Conservation (phyloP, 2,329 filamentous ascomycete species). For the Trichophyton equinum region DNA sequence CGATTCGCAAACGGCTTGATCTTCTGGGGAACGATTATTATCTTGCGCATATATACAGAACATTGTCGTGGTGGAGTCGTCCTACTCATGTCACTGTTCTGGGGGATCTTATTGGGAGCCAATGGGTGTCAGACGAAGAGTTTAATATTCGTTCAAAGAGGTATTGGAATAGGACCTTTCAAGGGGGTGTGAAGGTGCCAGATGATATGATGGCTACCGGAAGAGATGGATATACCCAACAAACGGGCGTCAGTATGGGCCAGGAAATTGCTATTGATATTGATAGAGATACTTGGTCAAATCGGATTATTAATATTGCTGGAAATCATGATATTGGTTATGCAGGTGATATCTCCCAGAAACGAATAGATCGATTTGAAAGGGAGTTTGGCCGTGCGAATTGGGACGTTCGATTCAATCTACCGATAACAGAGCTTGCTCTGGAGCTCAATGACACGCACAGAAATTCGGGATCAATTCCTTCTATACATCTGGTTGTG, state of each 20-base stretch:
- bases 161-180: constrained; percentile 73
- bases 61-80: constrained; percentile 65
- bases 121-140: constrained; percentile 82
- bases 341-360: constrained; percentile 72
- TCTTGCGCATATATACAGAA: constrained; percentile 81
- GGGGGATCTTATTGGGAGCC: constrained; percentile 83
- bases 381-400: constrained; percentile 73
- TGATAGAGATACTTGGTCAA: constrained; percentile 50
- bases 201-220: constrained; percentile 31
- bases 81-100: constrained; percentile 83
- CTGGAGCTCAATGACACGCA: constrained; percentile 16
- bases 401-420: constrained; percentile 71
- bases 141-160: constrained; percentile 60
- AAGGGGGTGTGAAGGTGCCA: constrained; percentile 50
- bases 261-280: constrained; percentile 18
- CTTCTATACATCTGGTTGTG: constrained; percentile 68
- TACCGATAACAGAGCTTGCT: constrained; percentile 19
- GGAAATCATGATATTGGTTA: constrained; percentile 98
- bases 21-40: constrained; percentile 91
- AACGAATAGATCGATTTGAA: constrained; percentile 70
- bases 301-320: constrained; percentile 71
- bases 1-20: constrained; percentile 67
- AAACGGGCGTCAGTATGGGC: constrained; percentile 12
- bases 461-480: constrained; percentile 20
- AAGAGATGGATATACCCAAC: constrained; percentile 29